Evolutionary conservation across 2,329 filamentous ascomycete genomes (phyloP), one percentile per base, ranked within the genome.

Genomic region (Fusarium sp.): DNA sequence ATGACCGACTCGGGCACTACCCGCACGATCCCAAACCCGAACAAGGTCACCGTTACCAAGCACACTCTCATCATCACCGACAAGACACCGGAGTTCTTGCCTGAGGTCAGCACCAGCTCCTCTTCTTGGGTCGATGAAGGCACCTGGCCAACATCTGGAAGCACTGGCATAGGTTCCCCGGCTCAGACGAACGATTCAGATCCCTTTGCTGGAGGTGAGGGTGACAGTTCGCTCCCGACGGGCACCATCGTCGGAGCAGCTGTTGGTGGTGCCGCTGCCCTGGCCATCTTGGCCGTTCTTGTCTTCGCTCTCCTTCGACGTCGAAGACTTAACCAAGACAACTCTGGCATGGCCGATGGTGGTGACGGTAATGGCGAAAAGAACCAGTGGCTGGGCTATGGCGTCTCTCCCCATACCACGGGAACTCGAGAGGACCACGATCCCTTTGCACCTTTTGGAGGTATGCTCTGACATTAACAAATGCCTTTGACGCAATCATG

Each of bases 371-470:
- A 74, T 13, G 79, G 77, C 11, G 81, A 83, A 63, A 72, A 77
- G 22, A 65, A 69, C 18, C 71, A 65, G 40, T 36, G 54, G 36
- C 38, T 65, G n/a, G 71, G 71, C 8, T 70, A 74, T n/a, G 67
- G 71, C 27, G 69, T 78, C 58, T 78, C 79, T 36, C 68, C 78
- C 25, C 78, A 81, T 36, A 79, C 78, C 11, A 78, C 77, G 2
- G 73, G 75, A 9, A 79, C 68, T 18, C 77, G 77, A 40, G 74
- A 68, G 38, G 75, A 68, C 65, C 65, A 70, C 50, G 84, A 86
- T 61, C 81, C 85, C 3, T 86, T 87, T 75, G 84, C 83, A 2
- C 81, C 84, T 13, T 86, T 86, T 79, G 84, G 85, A 81, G 85
- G 86, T 86, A 76, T 77, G 80, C 69, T 66, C 33, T 42, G 25